Conservation (phyloP, 371 early-diverging fungal species). For the Rhizopus arrhizus region DNA sequence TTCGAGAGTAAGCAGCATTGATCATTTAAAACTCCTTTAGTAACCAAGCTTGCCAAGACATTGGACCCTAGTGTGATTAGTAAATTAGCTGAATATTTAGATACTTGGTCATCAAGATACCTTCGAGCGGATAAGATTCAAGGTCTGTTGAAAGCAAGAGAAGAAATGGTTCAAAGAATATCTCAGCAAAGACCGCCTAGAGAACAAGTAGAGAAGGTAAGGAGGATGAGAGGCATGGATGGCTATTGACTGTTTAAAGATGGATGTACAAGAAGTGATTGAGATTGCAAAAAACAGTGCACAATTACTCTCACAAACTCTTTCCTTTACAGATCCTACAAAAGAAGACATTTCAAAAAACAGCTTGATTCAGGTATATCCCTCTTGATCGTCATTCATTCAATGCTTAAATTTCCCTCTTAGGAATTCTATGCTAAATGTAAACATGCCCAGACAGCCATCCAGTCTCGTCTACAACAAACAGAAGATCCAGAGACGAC, state of each 20-base stretch:
- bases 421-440: slow-evolving; percentile 54
- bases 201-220: background rate
- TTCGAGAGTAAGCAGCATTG: slow-evolving; percentile 27
- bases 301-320: slow-evolving; percentile 47
- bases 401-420: no score
- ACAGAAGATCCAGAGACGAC: slow-evolving; percentile 45
- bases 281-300: slow-evolving; percentile 53
- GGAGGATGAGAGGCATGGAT: background rate
- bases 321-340: slow-evolving; percentile 57
- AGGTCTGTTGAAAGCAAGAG: background rate
- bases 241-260: background rate
- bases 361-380: slow-evolving; percentile 47
- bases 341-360: slow-evolving; percentile 52
- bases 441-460: slow-evolving; percentile 36
- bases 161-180: background rate
- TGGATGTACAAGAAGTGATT: slow-evolving; percentile 23
- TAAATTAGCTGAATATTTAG: slow-evolving; percentile 41
- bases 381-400: no score
- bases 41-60: slow-evolving; percentile 16
- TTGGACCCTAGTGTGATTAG: slow-evolving; percentile 42
- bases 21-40: background rate
- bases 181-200: background rate
- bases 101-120: slow-evolving; percentile 30
- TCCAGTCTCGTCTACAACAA: slow-evolving; percentile 38
- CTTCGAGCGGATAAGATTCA: background rate